Percentiles rank a stretch among this genome's conserved stretches.
phyloP scores from a whole-genome alignment of 257 asterid genomes.

The Schizonepeta tenuifolia region DNA sequence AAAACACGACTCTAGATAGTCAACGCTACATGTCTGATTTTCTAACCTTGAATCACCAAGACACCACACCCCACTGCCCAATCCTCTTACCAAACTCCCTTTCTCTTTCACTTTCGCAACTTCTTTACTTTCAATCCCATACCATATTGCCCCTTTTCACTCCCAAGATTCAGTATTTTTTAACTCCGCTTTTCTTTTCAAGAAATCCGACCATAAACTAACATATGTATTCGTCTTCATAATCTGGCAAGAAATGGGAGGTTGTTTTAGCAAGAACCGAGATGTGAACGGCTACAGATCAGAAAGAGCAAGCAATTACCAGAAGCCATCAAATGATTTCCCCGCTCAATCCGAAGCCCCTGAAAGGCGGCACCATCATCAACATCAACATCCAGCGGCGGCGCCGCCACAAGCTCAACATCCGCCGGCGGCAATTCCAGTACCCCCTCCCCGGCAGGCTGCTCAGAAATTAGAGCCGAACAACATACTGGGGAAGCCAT shows the following conservation, averaged over 20 bases:
- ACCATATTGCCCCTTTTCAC: no score
- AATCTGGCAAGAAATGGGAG: constrained; percentile 43
- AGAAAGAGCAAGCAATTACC: constrained; percentile 37
- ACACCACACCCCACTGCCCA: no score
- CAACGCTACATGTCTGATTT: constrained; percentile 1
- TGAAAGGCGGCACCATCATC: constrained; percentile 29
- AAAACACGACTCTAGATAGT: constrained; percentile 23
- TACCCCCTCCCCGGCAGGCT: constrained; percentile 43
- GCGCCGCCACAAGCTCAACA: constrained; percentile 37
- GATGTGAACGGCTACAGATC: constrained; percentile 50
- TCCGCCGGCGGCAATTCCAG: constrained; percentile 33
- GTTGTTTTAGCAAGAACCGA: constrained; percentile 65
- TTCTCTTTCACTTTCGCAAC: not conserved
- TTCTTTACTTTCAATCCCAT: no score
- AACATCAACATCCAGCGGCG: constrained; percentile 25
- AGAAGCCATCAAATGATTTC: constrained; percentile 43
- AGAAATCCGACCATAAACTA: constrained; percentile 26
- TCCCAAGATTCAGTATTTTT: constrained; percentile 7
- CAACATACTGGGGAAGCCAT: constrained; percentile 62
- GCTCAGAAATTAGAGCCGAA: constrained; percentile 52
- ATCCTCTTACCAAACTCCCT: not conserved
- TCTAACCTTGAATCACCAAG: constrained; percentile 26
- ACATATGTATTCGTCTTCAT: constrained; percentile 4
- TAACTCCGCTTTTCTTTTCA: not conserved
- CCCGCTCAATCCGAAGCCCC: constrained; percentile 38